A percentile compares a stretch with the other conserved stretches of the same genome.
These are phyloP conservation scores for Penicillium waksmanii DNA, from an alignment of 495 filamentous ascomycete species.

Conservation along the genomic window DNA sequence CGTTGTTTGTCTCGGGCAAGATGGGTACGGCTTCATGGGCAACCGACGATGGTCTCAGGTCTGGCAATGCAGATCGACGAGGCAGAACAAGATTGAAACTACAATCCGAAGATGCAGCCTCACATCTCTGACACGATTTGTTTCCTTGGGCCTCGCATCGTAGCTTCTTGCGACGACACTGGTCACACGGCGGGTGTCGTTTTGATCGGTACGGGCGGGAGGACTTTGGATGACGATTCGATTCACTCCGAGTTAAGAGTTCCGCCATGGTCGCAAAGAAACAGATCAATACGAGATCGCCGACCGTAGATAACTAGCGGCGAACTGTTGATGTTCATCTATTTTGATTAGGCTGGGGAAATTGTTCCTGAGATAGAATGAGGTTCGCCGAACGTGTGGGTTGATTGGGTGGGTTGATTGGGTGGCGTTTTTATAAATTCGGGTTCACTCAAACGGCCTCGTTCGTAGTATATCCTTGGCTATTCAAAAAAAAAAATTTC, in stretches of 20 bases:
- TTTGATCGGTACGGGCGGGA: conserved; percentile 24
- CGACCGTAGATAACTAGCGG: neutral
- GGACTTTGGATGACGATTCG: conserved; percentile 5
- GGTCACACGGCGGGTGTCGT: conserved; percentile 20
- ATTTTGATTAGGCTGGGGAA: neutral
- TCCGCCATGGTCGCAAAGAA: neutral
- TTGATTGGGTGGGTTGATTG: conserved; percentile 4
- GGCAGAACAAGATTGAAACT: neutral
- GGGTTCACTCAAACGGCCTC: no score
- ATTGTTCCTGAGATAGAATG: neutral
- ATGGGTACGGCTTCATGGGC: neutral
- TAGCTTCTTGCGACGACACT: conserved; percentile 21
- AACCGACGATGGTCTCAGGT: conserved; percentile 1
- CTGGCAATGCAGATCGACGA: conserved; percentile 1
- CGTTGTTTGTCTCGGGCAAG: neutral
- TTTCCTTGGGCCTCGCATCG: conserved; percentile 6
- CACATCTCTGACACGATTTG: conserved; percentile 7
- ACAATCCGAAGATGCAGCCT: neutral
- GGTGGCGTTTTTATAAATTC: neutral
- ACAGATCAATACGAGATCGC: neutral
- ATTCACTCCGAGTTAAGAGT: neutral
- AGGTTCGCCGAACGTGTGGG: neutral
- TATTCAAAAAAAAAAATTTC: neutral
- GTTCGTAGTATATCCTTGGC: no score
- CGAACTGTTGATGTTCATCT: neutral